Evolutionary conservation across 73 alveolate species (phyloP), one percentile per base, ranked within the genome.

Genomic region (Symbiodinium pilosum): DNA sequence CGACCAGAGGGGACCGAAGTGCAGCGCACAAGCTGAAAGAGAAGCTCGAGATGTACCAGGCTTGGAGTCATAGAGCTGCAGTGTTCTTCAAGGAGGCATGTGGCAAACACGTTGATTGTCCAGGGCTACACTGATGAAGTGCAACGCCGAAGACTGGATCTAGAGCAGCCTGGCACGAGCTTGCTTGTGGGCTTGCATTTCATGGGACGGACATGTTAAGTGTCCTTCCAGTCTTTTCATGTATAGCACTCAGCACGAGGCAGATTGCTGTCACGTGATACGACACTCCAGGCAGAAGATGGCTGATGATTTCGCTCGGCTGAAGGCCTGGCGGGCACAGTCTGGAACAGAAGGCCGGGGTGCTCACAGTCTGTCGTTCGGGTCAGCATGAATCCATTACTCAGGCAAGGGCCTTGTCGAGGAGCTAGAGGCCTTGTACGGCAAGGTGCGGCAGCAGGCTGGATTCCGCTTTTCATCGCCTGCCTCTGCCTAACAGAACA

Each of bases 51-150:
- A 87, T 87, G 94, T 87, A 87, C 85, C 94, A 87, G 94, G 94
- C 84, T 34, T 8, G 44, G n/a, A n/a, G n/a, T n/a, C n/a, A n/a
- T n/a, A n/a, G n/a, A n/a, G n/a, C n/a, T n/a, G n/a, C n/a, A n/a
- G n/a, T n/a, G n/a, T n/a, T n/a, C n/a, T n/a, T n/a, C n/a, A n/a
- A n/a, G n/a, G n/a, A n/a, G n/a, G n/a, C n/a, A n/a, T n/a, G n/a
- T n/a, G n/a, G n/a, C n/a, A n/a, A 24, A 68, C 16, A 16, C 30
- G 21, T 30, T 71, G 85, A 42, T 24, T 34, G 3, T 26, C 85
- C 88, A 91, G 97, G 97, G 97, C 75, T 91, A 91, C 97, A 91
- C 97, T 36, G 97, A 91, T 43, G 97, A 91, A 43, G 88, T 91
- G 54, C 97, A 91, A 77, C 64, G 97, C n/a, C 34, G 97, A 41